Conservation (phyloP, 768 basidiomycete species). For the Nidularia sp. region DNA sequence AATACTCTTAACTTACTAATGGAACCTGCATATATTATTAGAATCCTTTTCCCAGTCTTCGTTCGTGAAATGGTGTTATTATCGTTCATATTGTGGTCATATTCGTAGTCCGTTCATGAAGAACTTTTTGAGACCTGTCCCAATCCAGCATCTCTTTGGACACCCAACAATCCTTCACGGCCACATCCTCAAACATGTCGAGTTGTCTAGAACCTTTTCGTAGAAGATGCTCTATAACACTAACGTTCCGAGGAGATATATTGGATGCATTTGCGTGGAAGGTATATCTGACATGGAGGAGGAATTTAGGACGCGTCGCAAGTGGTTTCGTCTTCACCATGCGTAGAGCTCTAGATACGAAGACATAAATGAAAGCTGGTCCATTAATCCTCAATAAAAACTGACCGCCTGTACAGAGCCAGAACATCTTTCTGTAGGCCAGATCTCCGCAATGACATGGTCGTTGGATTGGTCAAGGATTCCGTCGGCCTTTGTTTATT, state of each 20-base stretch:
- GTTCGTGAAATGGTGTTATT: too few relatives aligned
- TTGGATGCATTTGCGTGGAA: slow-evolving; percentile 62
- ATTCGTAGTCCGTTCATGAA: too few relatives aligned
- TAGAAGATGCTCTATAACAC: slow-evolving; percentile 72
- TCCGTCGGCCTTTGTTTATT: too few relatives aligned
- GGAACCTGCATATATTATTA: too few relatives aligned
- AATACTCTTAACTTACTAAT: too few relatives aligned
- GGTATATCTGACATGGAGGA: slow-evolving; percentile 60
- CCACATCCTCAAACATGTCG: slow-evolving; percentile 62
- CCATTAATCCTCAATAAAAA: background rate
- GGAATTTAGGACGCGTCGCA: slow-evolving; percentile 57
- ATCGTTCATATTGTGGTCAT: too few relatives aligned
- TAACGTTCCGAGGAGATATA: slow-evolving; percentile 63
- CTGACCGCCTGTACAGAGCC: slow-evolving; percentile 38
- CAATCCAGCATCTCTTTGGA: slow-evolving; percentile 69
- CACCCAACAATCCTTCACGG: slow-evolving; percentile 73
- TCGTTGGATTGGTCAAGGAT: background rate
- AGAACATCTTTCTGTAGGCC: slow-evolving; percentile 48
- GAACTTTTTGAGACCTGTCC: too few relatives aligned
- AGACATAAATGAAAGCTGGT: background rate
- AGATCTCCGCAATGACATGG: background rate
- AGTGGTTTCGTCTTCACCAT: slow-evolving; percentile 69
- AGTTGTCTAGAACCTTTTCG: slow-evolving; percentile 64
- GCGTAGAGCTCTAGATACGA: slow-evolving; percentile 58
- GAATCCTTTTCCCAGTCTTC: too few relatives aligned